Base-by-base conservation (phyloP, 805 yeast genomes). In the Tetrapisispora fleetii region DNA sequence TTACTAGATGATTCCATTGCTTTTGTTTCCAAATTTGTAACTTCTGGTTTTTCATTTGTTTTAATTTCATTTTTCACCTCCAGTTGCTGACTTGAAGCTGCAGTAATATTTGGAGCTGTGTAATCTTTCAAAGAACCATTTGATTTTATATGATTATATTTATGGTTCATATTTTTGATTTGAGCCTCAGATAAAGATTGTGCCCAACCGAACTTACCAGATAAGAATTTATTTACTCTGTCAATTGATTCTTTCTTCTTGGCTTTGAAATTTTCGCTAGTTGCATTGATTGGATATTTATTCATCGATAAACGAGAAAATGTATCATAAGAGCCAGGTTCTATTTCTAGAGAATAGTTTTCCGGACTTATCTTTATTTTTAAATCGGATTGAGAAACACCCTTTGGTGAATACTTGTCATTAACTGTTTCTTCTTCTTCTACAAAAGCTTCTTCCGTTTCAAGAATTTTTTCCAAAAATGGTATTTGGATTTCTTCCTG, bases 261-360 rank as follows among this genome's bases (percentile, higher is more conserved):
- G 18, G 49, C 42, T 11, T 62, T 62, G 17, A 64, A 70, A 2
- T 57, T 49, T 30, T 66, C 71, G n/a, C 53, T 51, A 10, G 57
- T 56, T 6, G 48, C 33, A 11, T 50, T 44, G 6, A 18, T 44
- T 4, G 70, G 66, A 47, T 64, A 71, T 48, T 62, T 69, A 51
- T 72, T 80, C 17, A 78, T 69, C 1, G 81, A 68, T 52, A 73
- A 74, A 45, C 95, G 74, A 2, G 87, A 76, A 58, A 85, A 88
- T 53, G 81, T 83, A 68, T 93, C 99, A 54, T 76, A 79, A 0
- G 95, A 79, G 6, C 76, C 81, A 4, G 83, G 75, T 60, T 87
- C 95, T 62, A 91, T 89, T 60, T 85, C 81, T 58, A 93, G 68
- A 53, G 85, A 75, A 65, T 87, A 93, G 3, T 89, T 79, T 57